Evolutionary conservation across 2,329 filamentous ascomycete genomes (phyloP), one percentile per base, ranked within the genome.

Genomic region (Exophiala dermatitidis): DNA sequence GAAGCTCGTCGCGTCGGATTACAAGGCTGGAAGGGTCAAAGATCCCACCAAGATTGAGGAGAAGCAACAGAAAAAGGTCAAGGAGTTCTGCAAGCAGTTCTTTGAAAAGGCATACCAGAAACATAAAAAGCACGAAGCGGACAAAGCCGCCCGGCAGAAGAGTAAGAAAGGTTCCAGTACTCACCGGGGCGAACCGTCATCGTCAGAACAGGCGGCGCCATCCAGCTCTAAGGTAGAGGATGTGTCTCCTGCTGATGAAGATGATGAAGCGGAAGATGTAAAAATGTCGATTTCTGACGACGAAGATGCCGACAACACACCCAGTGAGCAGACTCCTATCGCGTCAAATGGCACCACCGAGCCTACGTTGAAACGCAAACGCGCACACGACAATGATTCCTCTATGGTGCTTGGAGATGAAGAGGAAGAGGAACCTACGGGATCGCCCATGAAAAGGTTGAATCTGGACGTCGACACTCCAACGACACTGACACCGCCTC

Each of bases 1-100:
- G 71, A 95, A 91, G 69, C 79, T 97, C 9, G 90, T 95, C 19
- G 82, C 87, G 12, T 93, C 89, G 0, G 91, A 97, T 68, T 96
- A 88, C 72, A 95, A 95, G 68, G 86, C 91, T 65, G 82, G 83
- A 45, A 84, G 89, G n/a, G 90, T 96, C 6, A 79, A 82, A 43
- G 85, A 96, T 64, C 91, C 90, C 0, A 88, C 82, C 28, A 81
- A 80, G 46, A 84, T 96, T 60, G 80, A 79, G 30, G 80, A 86
- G 34, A 90, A 88, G 66, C 87, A 93, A 64, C 80, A 85, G 63
- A 85, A 84, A 66, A 88, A 90, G 59, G 81, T 96, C 54, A 95
- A 88, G 71, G 84, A 81, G 53, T 89, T 86, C 65, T 89, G 90
- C 53, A 85, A 86, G 58, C 84, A 90, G 47, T 97, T 85, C 68